Percentiles rank a stretch among this genome's conserved stretches.
Conservation (phyloP, 1,284 basidiomycete species). For the Malassezia furfur region DNA sequence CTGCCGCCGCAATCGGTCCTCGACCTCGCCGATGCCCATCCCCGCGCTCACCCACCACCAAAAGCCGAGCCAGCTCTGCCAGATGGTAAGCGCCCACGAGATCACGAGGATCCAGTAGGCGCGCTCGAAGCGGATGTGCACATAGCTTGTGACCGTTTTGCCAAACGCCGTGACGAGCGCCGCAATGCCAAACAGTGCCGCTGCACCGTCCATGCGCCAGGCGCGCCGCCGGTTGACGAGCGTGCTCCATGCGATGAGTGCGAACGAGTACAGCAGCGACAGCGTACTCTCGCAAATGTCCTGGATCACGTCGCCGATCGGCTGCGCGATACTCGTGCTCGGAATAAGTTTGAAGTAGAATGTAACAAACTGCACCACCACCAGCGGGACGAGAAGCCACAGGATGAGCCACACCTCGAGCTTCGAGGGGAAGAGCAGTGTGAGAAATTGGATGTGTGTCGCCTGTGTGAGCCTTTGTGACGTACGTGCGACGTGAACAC, state of each 20-base stretch:
- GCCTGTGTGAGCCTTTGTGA: slow-evolving; percentile 51
- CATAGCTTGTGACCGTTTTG: slow-evolving; percentile 45
- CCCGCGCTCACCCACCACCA: slow-evolving; percentile 49
- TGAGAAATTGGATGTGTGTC: slow-evolving; percentile 95
- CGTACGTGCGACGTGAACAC: slow-evolving; percentile 4
- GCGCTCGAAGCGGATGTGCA: slow-evolving; percentile 43
- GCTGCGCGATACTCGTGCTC: slow-evolving; percentile 45
- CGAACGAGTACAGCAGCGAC: slow-evolving; percentile 79
- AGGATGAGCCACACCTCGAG: slow-evolving; percentile 82
- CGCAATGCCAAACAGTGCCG: slow-evolving; percentile 73
- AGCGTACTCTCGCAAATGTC: slow-evolving; percentile 94
- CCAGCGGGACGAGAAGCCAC: slow-evolving; percentile 74
- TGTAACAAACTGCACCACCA: slow-evolving; percentile 63
- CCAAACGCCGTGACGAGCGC: slow-evolving; percentile 34
- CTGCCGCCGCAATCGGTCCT: slow-evolving; percentile 29
- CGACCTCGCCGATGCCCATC: slow-evolving; percentile 48
- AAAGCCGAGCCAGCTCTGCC: slow-evolving; percentile 48
- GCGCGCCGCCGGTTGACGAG: slow-evolving; percentile 80
- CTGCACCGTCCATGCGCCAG: slow-evolving; percentile 83
- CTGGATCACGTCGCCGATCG: slow-evolving; percentile 67
- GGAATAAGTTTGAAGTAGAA: slow-evolving; percentile 77
- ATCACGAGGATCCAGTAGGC: slow-evolving; percentile 45
- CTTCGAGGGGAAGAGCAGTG: slow-evolving; percentile 84
- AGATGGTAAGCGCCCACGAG: slow-evolving; percentile 44
- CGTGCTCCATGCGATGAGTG: slow-evolving; percentile 85